A percentile compares a stretch with the other conserved stretches of the same genome.
Conservation (phyloP, 2,329 filamentous ascomycete genomes). For the Nigrospora oryzae region DNA sequence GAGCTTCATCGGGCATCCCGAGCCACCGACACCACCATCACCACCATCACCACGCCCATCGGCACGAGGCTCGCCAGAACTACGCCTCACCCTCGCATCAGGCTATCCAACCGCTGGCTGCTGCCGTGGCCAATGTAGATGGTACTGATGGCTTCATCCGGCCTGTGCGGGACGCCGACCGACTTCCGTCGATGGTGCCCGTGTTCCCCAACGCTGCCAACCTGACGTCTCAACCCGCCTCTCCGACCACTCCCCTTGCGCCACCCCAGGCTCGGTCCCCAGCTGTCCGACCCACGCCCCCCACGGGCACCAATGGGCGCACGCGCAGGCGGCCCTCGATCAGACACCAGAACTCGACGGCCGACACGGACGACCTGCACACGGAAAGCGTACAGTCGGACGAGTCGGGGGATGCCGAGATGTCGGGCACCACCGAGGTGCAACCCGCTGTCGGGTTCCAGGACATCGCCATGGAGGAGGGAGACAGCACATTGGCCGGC, state of each 20-base stretch:
- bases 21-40: constrained; percentile 40
- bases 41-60: constrained; percentile 30
- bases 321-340: constrained; percentile 72
- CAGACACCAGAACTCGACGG: constrained; percentile 84
- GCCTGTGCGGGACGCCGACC: constrained; percentile 73
- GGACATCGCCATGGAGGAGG: constrained; percentile 71
- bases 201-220: constrained; percentile 50
- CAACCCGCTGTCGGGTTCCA: constrained; percentile 78
- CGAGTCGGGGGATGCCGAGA: constrained; percentile 66
- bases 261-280: constrained; percentile 54
- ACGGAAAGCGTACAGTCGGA: constrained; percentile 77
- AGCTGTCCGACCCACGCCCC: constrained; percentile 43
- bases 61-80: constrained; percentile 39
- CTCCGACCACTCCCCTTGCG: constrained; percentile 75
- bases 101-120: constrained; percentile 57
- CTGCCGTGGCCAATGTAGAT: constrained; percentile 60
- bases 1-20: constrained; percentile 56
- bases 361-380: constrained; percentile 78
- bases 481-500: constrained; percentile 69
- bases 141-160: constrained; percentile 66
- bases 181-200: constrained; percentile 73
- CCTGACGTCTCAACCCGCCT: constrained; percentile 81
- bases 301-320: constrained; percentile 42
- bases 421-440: constrained; percentile 72
- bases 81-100: constrained; percentile 41